These are phyloP conservation scores for Brassica nigra DNA, from an alignment of 345 rosid species.

Conservation along the genomic window DNA sequence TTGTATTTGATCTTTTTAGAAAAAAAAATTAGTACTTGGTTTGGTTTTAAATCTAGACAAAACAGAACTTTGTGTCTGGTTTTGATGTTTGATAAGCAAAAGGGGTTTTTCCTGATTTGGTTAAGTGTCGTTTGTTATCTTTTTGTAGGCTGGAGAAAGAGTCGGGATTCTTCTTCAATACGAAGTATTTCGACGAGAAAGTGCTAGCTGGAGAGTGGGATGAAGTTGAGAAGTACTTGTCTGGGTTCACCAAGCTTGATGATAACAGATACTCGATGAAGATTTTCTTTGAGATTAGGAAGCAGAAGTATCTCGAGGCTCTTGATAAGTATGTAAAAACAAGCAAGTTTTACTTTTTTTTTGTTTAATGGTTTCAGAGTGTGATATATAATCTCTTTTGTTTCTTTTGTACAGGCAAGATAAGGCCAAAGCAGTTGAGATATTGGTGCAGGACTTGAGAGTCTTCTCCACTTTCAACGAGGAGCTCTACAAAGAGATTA, in stretches of 20 bases:
- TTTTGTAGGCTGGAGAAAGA: slow-evolving; percentile 71
- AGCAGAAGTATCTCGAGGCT: slow-evolving; percentile 89
- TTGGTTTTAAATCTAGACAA: not conserved
- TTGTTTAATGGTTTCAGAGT: not conserved
- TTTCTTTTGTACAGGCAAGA: slow-evolving; percentile 57
- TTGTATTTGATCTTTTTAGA: too few relatives aligned
- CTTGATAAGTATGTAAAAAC: slow-evolving; percentile 42
- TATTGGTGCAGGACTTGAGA: slow-evolving; percentile 75
- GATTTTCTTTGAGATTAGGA: slow-evolving; percentile 87
- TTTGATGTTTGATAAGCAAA: slow-evolving; percentile 3
- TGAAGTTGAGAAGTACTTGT: slow-evolving; percentile 75
- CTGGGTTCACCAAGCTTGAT: slow-evolving; percentile 82
- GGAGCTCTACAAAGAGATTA: slow-evolving; percentile 77
- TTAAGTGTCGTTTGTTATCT: not conserved
- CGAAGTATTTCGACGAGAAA: slow-evolving; percentile 74
- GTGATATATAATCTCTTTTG: not conserved
- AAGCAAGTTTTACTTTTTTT: too few relatives aligned
- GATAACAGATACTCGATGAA: slow-evolving; percentile 86
- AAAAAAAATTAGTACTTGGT: too few relatives aligned
- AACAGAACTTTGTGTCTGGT: not conserved
- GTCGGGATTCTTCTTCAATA: slow-evolving; percentile 81
- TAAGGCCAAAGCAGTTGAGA: slow-evolving; percentile 78
- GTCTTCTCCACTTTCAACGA: slow-evolving; percentile 72
- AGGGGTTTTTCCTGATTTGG: not conserved
- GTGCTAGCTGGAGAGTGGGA: slow-evolving; percentile 88